A percentile compares a stretch with the other conserved stretches of the same genome.
phyloP scores from a whole-genome alignment of 225 moss, liverwort and hornwort species.

The Straminergon stramineum region DNA sequence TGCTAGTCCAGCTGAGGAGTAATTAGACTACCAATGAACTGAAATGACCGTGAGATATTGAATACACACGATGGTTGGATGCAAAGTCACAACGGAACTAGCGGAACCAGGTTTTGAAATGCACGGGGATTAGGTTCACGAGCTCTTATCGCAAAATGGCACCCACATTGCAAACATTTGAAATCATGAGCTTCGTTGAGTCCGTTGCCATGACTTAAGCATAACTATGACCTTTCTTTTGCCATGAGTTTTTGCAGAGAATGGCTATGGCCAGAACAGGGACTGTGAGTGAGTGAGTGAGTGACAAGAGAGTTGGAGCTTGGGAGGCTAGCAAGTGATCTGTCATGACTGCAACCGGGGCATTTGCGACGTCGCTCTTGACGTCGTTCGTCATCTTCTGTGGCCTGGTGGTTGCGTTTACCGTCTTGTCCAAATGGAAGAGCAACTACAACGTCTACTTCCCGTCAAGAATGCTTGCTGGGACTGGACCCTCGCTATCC shows the following conservation, averaged over 20 bases:
- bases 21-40: no score
- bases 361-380: slow-evolving; percentile 35
- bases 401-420: slow-evolving; percentile 7
- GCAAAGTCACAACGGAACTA: background rate
- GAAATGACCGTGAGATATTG: background rate
- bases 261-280: background rate
- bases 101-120: background rate
- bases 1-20: background rate
- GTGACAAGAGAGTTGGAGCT: background rate
- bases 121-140: background rate
- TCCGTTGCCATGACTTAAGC: no score
- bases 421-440: slow-evolving; percentile 16
- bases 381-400: slow-evolving; percentile 41
- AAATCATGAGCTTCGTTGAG: background rate
- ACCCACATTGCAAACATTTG: background rate
- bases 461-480: background rate
- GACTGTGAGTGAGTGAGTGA: background rate
- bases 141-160: background rate
- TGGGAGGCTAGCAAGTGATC: background rate
- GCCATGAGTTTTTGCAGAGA: background rate
- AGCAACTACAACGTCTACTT: slow-evolving; percentile 22
- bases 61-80: background rate
- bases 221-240: background rate
- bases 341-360: slow-evolving; percentile 28
- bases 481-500: background rate